phyloP scores from a whole-genome alignment of 208 protist genomes.

The Leishmania major region DNA sequence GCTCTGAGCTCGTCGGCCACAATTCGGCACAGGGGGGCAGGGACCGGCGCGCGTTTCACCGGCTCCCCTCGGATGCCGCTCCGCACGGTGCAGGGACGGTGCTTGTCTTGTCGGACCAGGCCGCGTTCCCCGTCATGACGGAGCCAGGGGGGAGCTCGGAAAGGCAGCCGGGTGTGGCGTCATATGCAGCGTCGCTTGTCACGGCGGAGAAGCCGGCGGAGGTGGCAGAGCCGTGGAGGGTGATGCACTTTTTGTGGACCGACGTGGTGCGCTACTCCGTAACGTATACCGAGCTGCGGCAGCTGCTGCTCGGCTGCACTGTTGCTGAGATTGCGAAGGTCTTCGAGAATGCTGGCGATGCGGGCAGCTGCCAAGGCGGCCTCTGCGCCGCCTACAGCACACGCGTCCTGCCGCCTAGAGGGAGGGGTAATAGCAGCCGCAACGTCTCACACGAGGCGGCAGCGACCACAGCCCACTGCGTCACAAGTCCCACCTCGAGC shows the following conservation, averaged over 20 bases:
- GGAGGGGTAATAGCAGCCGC: slow-evolving; percentile 9
- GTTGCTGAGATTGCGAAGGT: slow-evolving; percentile 26
- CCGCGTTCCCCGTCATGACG: slow-evolving; percentile 23
- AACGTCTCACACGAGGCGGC: slow-evolving; percentile 14
- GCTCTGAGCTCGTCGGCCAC: background rate
- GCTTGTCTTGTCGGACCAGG: slow-evolving; percentile 24
- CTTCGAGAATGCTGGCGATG: slow-evolving; percentile 7
- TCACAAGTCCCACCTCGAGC: slow-evolving; percentile 8
- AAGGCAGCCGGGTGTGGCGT: background rate
- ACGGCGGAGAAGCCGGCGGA: slow-evolving; percentile 7
- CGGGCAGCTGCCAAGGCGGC: background rate
- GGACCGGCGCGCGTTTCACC: background rate
- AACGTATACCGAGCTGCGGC: slow-evolving; percentile 36
- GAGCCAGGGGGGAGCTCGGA: background rate
- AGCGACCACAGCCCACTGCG: slow-evolving; percentile 9
- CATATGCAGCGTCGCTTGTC: background rate
- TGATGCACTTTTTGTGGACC: slow-evolving; percentile 37
- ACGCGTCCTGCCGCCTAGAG: background rate
- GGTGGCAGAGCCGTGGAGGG: slow-evolving; percentile 28
- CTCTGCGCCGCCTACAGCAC: background rate
- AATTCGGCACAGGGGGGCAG: too few species aligned
- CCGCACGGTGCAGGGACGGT: slow-evolving; percentile 26
- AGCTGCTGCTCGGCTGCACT: slow-evolving; percentile 37
- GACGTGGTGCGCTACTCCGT: slow-evolving; percentile 54
- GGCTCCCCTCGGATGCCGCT: slow-evolving; percentile 18